phyloP scores from a whole-genome alignment of 2,329 filamentous ascomycete species.

The Thielaviopsis euricoi region DNA sequence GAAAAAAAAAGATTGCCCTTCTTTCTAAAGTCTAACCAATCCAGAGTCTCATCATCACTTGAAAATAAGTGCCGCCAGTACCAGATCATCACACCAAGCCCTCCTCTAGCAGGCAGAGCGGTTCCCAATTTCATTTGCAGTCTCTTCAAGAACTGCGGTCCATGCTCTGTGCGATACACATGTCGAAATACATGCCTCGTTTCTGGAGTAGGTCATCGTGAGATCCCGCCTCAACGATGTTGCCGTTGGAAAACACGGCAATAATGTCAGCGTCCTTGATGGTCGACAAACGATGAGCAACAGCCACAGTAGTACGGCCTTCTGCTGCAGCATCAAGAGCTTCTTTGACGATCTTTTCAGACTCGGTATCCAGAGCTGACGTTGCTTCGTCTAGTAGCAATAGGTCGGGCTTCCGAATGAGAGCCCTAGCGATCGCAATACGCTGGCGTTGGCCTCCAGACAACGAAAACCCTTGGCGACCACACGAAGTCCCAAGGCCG shows the following conservation, averaged over 20 bases:
- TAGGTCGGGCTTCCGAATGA: constrained; percentile 48
- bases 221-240: constrained; percentile 42
- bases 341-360: constrained; percentile 47
- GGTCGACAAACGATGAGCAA: constrained; percentile 43
- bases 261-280: constrained; percentile 45
- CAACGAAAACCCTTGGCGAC: constrained; percentile 49
- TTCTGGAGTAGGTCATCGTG: constrained; percentile 38
- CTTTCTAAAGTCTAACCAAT: no score
- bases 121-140: background rate
- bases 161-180: constrained; percentile 30
- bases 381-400: constrained; percentile 63
- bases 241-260: constrained; percentile 41
- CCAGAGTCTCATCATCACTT: no score
- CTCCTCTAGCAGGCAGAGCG: no score
- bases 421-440: constrained; percentile 55
- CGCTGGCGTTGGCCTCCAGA: constrained; percentile 60
- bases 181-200: constrained; percentile 34
- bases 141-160: constrained; percentile 17
- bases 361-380: constrained; percentile 43
- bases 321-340: constrained; percentile 33
- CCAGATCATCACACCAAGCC: no score
- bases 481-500: constrained; percentile 46
- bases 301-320: constrained; percentile 40
- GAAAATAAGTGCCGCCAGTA: no score
- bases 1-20: no score